Conservation (phyloP, 1,139 yeast species). For the Pichia sp. region DNA sequence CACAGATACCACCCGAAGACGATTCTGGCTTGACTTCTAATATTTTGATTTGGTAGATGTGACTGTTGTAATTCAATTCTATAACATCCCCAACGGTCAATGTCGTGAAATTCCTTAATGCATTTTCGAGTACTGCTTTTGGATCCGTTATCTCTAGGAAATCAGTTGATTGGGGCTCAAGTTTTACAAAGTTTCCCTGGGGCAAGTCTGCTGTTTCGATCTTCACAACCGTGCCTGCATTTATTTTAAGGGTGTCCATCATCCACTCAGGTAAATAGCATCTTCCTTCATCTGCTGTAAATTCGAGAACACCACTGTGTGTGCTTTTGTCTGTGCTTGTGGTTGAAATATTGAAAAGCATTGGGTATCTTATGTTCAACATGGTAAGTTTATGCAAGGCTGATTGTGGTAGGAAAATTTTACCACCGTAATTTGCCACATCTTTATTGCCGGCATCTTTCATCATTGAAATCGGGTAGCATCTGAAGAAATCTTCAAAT, state of each 20-base stretch:
- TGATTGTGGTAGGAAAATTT: slow-evolving; percentile 90
- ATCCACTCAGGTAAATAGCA: slow-evolving; percentile 96
- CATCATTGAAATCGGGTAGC: slow-evolving; percentile 91
- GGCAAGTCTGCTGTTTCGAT: slow-evolving; percentile 77
- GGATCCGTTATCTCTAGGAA: slow-evolving; percentile 94
- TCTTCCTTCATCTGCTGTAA: slow-evolving; percentile 96
- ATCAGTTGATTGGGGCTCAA: slow-evolving; percentile 93
- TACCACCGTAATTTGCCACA: slow-evolving; percentile 92
- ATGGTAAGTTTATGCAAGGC: slow-evolving; percentile 79
- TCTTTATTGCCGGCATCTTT: slow-evolving; percentile 74
- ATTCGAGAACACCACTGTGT: slow-evolving; percentile 93
- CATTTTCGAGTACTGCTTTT: slow-evolving; percentile 92
- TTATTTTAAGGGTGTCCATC: slow-evolving; percentile 70
- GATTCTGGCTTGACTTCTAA: slow-evolving; percentile 80
- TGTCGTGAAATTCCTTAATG: slow-evolving; percentile 83
- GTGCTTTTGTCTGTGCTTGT: slow-evolving; percentile 62
- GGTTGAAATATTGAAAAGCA: slow-evolving; percentile 79
- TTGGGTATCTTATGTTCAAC: slow-evolving; percentile 86
- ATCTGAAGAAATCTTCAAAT: slow-evolving; percentile 80
- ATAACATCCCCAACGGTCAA: slow-evolving; percentile 81
- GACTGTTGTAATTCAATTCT: slow-evolving; percentile 80
- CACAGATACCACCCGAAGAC: slow-evolving; percentile 63
- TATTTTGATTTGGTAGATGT: slow-evolving; percentile 74
- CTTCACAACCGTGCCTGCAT: slow-evolving; percentile 76
- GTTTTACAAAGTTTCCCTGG: slow-evolving; percentile 80